Conservation (phyloP, 331 rosid genomes). For the Cydonia oblonga region DNA sequence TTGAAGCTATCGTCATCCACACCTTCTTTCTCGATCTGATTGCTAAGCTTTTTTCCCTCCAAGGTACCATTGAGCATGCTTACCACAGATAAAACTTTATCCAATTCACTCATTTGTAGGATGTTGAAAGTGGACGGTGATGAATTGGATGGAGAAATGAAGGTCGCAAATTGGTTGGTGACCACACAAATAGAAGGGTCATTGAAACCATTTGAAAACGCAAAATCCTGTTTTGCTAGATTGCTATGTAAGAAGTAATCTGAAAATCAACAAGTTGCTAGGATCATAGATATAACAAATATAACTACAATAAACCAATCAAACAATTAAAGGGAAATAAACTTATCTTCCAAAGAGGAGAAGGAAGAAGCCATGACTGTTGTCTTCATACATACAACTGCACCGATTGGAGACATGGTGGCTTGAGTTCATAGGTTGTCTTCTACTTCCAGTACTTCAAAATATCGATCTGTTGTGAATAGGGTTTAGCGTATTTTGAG, state of each 20-base stretch:
- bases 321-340: too few species aligned
- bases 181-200: constrained; percentile 37
- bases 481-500: too few species aligned
- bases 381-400: too few species aligned
- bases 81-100: constrained; percentile 78
- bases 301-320: too few species aligned
- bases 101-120: constrained; percentile 44
- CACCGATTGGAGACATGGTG: too few species aligned
- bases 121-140: constrained; percentile 60
- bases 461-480: too few species aligned
- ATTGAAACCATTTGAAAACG: constrained; percentile 40
- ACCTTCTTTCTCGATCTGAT: constrained; percentile 39
- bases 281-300: too few species aligned
- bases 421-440: too few species aligned
- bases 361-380: too few species aligned
- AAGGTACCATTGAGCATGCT: constrained; percentile 84
- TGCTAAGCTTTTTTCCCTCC: constrained; percentile 59
- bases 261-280: too few species aligned
- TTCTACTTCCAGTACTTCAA: too few species aligned
- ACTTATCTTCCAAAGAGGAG: too few species aligned
- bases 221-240: constrained; percentile 31
- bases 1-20: constrained; percentile 35
- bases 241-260: constrained; percentile 9
- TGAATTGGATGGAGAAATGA: constrained; percentile 70
- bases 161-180: constrained; percentile 49